Evolutionary conservation across 805 yeast genomes (phyloP), one percentile per base, ranked within the genome.

Genomic region (Wickerhamomyces chaumierensis): DNA sequence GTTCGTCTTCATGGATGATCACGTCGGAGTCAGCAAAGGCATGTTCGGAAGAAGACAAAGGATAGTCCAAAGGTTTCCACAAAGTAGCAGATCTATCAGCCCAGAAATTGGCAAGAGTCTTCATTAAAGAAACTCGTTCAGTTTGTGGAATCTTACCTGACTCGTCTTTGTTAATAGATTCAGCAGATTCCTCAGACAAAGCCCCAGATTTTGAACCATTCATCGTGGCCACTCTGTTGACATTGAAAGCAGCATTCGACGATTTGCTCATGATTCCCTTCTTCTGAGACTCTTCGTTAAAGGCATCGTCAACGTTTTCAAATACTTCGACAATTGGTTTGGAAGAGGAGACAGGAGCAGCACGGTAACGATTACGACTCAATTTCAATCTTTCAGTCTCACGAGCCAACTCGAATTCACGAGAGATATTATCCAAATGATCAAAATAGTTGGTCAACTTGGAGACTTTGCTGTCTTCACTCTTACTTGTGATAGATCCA

Each of bases 1-100:
- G 98, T 55, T 92, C 99, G 56, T 86, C 96, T 51, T 92, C 99
- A 37, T 98, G 66, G 9, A 92, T 90, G 41, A 92, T 79, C 17
- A 92, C 95, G 56, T 84, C 86, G 7, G 94, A 84, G 53, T 94
- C 97, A 16, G 85, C 86, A 64, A 92, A 92, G 1, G 90, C 75
- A 56, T 92, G 97, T 53, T 92, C 97, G 0, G 81, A 71, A 0
- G 87, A 71, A 2, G 61, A 46, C 2, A 88, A 65, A 2, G 97
- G 95, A 58, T 87, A 88, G 16, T 74, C 80, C 27, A 92, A 64
- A 0, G 96, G 94, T 47, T 84, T 87, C 97, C 97, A 94, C 17
- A 92, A 68, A 2, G 94, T 81, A 1, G 96, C 92, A 1, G 97
- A 84, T 51, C 98, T 66, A 60, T 92, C 97, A 1, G 96, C 96